phyloP scores from a whole-genome alignment of 1,284 basidiomycete species.

The Violaceomyces palustris region DNA sequence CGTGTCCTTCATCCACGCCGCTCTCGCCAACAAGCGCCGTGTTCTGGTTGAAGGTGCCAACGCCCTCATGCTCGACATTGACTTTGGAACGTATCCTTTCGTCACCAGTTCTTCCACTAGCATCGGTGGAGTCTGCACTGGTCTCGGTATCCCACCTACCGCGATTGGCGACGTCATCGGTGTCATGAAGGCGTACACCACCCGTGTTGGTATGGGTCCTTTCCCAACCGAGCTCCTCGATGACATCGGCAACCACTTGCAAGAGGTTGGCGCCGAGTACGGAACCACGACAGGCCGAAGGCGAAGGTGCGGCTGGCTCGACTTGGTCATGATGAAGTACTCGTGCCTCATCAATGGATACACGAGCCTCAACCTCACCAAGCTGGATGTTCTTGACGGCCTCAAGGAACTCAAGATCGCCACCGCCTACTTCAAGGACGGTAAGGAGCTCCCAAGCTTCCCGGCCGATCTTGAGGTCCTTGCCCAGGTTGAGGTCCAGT shows the following conservation, averaged over 20 bases:
- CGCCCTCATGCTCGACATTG: slow-evolving; percentile 94
- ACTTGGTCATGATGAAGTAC: slow-evolving; percentile 88
- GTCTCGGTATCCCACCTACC: slow-evolving; percentile 87
- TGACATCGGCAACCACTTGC: slow-evolving; percentile 76
- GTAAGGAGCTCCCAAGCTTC: slow-evolving; percentile 75
- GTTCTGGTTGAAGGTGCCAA: slow-evolving; percentile 95
- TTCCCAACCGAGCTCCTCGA: slow-evolving; percentile 95
- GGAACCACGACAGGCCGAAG: slow-evolving; percentile 87
- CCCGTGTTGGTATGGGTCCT: slow-evolving; percentile 90
- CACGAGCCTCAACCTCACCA: slow-evolving; percentile 87
- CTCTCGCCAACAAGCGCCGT: slow-evolving; percentile 67
- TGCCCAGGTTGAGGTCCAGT: slow-evolving; percentile 76
- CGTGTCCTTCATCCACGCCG: slow-evolving; percentile 75
- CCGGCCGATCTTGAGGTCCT: slow-evolving; percentile 88
- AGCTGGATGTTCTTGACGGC: slow-evolving; percentile 85
- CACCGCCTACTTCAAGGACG: slow-evolving; percentile 73
- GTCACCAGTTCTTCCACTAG: slow-evolving; percentile 90
- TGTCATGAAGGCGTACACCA: slow-evolving; percentile 96
- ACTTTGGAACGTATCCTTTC: slow-evolving; percentile 95
- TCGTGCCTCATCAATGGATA: slow-evolving; percentile 94
- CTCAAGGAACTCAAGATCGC: slow-evolving; percentile 85
- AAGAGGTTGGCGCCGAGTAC: slow-evolving; percentile 88
- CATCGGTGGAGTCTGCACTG: slow-evolving; percentile 92
- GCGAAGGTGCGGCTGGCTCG: slow-evolving; percentile 93
- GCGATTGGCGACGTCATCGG: slow-evolving; percentile 79